A percentile compares a stretch with the other conserved stretches of the same genome.
phyloP scores from a whole-genome alignment of 495 filamentous ascomycete genomes.

The Oidiodendron maius region DNA sequence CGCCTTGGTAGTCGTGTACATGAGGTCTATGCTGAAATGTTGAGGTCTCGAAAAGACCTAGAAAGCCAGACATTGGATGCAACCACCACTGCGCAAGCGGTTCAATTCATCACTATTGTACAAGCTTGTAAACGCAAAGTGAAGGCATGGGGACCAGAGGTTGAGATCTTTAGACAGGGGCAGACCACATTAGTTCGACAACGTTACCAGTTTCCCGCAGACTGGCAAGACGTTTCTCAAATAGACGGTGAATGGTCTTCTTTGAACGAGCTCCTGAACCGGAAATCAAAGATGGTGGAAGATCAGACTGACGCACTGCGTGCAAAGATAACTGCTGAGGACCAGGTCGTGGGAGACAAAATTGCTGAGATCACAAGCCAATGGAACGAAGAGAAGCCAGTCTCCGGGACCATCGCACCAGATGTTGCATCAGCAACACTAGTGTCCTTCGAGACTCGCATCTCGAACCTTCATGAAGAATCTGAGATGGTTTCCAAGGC shows the following conservation, averaged over 20 bases:
- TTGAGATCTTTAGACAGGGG: conserved; percentile 91
- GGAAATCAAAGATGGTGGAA: conserved; percentile 88
- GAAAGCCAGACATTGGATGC: conserved; percentile 88
- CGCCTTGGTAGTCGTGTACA: conserved; percentile 86
- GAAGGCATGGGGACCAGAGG: conserved; percentile 87
- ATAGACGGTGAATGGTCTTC: conserved; percentile 90
- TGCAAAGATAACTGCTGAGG: conserved; percentile 94
- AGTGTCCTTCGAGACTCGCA: conserved; percentile 69
- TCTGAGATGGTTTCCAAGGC: conserved; percentile 92
- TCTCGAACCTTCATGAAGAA: conserved; percentile 77
- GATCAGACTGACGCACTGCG: conserved; percentile 93
- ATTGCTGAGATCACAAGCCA: conserved; percentile 72
- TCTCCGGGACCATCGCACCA: conserved; percentile 87
- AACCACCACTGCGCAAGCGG: conserved; percentile 89
- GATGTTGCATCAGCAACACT: conserved; percentile 78
- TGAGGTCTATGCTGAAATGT: conserved; percentile 82
- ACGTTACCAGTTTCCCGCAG: conserved; percentile 83
- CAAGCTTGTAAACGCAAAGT: conserved; percentile 93
- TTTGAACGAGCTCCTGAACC: conserved; percentile 77
- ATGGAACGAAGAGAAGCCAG: conserved; percentile 95
- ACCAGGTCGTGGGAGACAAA: conserved; percentile 81
- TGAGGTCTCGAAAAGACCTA: conserved; percentile 78
- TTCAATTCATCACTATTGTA: conserved; percentile 96
- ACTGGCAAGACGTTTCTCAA: conserved; percentile 93
- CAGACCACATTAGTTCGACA: conserved; percentile 85